Percentiles rank a stretch among this genome's conserved stretches.
Evolutionary conservation across 2,329 filamentous ascomycete genomes (phyloP).

Genomic region (Cladosporium phlei): DNA sequence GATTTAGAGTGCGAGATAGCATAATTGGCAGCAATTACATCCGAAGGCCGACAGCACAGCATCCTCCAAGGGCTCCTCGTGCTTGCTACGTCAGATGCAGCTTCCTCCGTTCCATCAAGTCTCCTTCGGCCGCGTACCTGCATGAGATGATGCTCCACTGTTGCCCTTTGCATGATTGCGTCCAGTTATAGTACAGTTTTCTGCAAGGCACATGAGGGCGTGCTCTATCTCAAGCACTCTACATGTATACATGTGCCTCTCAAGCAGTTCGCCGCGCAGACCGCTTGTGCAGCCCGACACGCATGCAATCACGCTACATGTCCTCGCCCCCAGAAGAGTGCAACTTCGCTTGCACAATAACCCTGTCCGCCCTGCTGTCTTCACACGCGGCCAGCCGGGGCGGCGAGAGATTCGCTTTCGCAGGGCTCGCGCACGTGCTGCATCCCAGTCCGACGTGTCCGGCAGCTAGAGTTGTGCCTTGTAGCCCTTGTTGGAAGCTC

Average conservation of each 20-base stretch:
- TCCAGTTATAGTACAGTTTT: too few relatives aligned
- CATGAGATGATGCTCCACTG: too few relatives aligned
- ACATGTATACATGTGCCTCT: too few relatives aligned
- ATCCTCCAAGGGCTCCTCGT: background rate
- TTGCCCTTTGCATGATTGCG: too few relatives aligned
- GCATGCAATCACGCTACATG: slow-evolving; percentile 9
- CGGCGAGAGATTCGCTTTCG: slow-evolving; percentile 1
- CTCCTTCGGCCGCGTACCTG: slow-evolving; percentile 4
- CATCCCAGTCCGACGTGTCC: background rate
- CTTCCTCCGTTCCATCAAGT: too few relatives aligned
- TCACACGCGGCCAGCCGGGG: slow-evolving; percentile 5
- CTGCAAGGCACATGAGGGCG: slow-evolving; percentile 4
- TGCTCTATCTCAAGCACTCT: background rate
- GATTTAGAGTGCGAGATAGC: slow-evolving; percentile 1
- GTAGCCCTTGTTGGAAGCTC: too few relatives aligned
- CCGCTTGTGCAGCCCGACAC: too few relatives aligned
- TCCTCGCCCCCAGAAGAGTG: slow-evolving; percentile 6
- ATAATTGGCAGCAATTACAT: too few relatives aligned
- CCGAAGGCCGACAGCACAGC: too few relatives aligned
- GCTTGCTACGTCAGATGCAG: slow-evolving; percentile 8
- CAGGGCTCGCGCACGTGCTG: slow-evolving; percentile 6
- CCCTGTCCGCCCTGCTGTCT: slow-evolving; percentile 12
- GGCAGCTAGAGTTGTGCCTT: background rate
- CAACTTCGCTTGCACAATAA: slow-evolving; percentile 9
- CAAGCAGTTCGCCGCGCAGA: too few relatives aligned